Conservation (phyloP, 805 yeast genomes). For the Yarrowia hollandica region DNA sequence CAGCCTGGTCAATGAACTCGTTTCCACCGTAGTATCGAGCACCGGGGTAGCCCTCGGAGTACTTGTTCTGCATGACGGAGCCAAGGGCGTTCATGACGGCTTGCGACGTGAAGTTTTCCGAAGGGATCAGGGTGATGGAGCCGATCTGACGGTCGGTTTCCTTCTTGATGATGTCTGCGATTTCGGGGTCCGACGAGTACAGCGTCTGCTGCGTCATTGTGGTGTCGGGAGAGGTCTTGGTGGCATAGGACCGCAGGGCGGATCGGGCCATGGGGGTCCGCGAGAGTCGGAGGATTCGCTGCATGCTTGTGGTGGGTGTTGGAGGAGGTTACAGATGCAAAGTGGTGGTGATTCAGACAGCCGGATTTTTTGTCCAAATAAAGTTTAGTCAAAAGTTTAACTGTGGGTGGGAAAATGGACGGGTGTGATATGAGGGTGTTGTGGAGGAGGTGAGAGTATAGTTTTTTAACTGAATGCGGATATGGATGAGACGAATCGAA, state of each 20-base stretch:
- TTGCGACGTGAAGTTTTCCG: slow-evolving; percentile 93
- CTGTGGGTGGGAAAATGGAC: too few species aligned
- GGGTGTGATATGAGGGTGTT: too few species aligned
- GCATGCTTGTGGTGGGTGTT: slow-evolving; percentile 1
- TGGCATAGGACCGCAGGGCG: background rate
- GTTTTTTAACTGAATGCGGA: too few species aligned
- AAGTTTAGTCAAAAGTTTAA: too few species aligned
- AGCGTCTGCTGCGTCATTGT: slow-evolving; percentile 12
- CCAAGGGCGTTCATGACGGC: slow-evolving; percentile 94
- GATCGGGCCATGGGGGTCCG: background rate
- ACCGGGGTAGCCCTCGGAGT: slow-evolving; percentile 98
- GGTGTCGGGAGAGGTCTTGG: slow-evolving; percentile 6
- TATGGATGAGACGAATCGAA: too few species aligned
- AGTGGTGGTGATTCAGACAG: too few species aligned
- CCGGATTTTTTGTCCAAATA: too few species aligned
- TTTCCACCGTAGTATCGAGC: slow-evolving; percentile 98
- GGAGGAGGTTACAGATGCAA: too few species aligned
- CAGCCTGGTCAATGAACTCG: slow-evolving; percentile 89
- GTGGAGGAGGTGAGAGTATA: too few species aligned
- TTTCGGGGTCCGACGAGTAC: slow-evolving; percentile 48
- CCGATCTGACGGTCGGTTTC: slow-evolving; percentile 87
- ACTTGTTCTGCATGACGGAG: slow-evolving; percentile 95
- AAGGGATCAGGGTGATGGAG: slow-evolving; percentile 89
- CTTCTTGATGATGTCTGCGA: slow-evolving; percentile 68
- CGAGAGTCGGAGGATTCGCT: background rate